Evolutionary conservation across 192 early-diverging fungal species (phyloP), one percentile per base, ranked within the genome.

Genomic region (Umbelopsis sp.): DNA sequence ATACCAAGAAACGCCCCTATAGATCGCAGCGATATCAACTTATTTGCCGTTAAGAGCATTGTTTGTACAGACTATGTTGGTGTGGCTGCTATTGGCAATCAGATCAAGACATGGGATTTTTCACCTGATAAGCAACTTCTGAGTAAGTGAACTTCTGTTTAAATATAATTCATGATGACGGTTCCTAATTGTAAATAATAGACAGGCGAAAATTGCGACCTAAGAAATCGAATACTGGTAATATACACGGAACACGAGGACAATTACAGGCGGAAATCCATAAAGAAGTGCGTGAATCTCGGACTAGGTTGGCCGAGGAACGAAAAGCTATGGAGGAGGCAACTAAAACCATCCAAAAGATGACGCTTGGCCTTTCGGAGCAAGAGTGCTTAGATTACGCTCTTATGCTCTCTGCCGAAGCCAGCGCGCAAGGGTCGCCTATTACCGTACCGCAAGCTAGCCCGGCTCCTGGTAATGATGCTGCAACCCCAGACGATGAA

Each of bases 61-160:
- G 47, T 53, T 35, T 81, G 76, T 53, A 53, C 70, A 41, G 78
- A 77, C 21, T 81, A 75, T 44, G 75, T 81, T 25, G 81, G 86
- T 4, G 76, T 85, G 0, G 78, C 79, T 3, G 78, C 79, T 1
- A 75, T 84, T 30, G 88, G 86, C 4, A 72, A 80, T 6, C 64
- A 80, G 5, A 69, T 90, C 51, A 82, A 84, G 68, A 76, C 78
- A 12, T 88, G 86, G 86, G 83, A 85, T 53, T 90, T 90, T 73
- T 82, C 79, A 5, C 74, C 83, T 23, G 80, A 74, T 15, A 80
- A 72, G 45, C 69, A 77, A 21, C 52, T 74, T 18, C 30, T 70
- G 2, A 65, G 70, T 66, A 66, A 64, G 76, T 49, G 11, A 25
- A 58, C 48, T 21, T 23, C 23, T 9, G 8, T 23, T 22, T 37